Evolutionary conservation across 1,139 yeast species (phyloP).

Genomic region (Pneumocystis carinii): DNA sequence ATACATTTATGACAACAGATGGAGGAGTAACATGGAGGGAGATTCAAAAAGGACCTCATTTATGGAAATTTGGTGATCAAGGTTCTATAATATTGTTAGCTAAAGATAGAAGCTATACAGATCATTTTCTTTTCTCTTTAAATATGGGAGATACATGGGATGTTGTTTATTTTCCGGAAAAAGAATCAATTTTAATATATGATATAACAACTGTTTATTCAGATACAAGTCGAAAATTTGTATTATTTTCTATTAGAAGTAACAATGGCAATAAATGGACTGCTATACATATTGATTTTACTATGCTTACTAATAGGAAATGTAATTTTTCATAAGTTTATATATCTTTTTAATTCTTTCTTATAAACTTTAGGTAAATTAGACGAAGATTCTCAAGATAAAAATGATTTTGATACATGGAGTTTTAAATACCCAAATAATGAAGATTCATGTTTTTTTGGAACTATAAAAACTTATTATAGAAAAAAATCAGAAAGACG

Average conservation of each 20-base stretch:
- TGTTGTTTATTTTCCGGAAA: slow-evolving; percentile 43
- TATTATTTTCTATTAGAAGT: slow-evolving; percentile 34
- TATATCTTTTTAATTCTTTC: slow-evolving; percentile 1
- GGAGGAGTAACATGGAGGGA: slow-evolving; percentile 88
- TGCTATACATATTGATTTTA: slow-evolving; percentile 44
- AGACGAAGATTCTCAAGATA: slow-evolving; percentile 41
- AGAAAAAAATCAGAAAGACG: slow-evolving; percentile 53
- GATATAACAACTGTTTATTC: slow-evolving; percentile 86
- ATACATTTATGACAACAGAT: slow-evolving; percentile 67
- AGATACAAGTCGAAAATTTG: slow-evolving; percentile 68
- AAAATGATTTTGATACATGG: slow-evolving; percentile 74
- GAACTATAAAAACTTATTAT: slow-evolving; percentile 66
- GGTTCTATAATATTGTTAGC: slow-evolving; percentile 75
- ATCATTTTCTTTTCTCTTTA: slow-evolving; percentile 46
- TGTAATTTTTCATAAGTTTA: slow-evolving; percentile 5
- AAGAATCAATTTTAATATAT: slow-evolving; percentile 38
- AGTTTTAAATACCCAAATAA: slow-evolving; percentile 55
- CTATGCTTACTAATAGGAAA: slow-evolving; percentile 32
- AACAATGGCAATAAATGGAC: slow-evolving; percentile 34
- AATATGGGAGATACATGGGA: slow-evolving; percentile 73
- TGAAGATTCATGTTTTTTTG: slow-evolving; percentile 59
- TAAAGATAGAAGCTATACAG: slow-evolving; percentile 41
- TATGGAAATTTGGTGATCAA: slow-evolving; percentile 96
- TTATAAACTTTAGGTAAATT: slow-evolving; percentile 48
- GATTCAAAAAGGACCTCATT: slow-evolving; percentile 51